These are phyloP conservation scores for Calamus simplicifolius DNA, from an alignment of 176 grass and related monocot genomes.

Conservation along the genomic window DNA sequence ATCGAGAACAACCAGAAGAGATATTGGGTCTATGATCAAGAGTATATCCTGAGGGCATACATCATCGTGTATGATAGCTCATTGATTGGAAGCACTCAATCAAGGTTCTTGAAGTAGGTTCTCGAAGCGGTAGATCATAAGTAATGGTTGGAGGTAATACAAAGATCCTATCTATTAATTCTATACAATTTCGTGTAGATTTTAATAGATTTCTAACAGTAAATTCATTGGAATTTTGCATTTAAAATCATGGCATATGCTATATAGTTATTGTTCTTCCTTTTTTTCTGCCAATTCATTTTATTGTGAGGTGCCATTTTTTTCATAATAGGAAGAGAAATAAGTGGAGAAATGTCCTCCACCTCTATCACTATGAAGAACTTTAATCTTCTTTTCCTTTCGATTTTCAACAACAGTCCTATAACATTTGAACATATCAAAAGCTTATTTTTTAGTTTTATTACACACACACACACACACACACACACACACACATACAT, in stretches of 20 bases:
- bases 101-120: too few relatives aligned
- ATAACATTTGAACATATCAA: not conserved
- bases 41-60: too few relatives aligned
- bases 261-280: not conserved
- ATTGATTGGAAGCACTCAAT: too few relatives aligned
- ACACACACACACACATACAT: not conserved
- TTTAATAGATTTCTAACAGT: too few relatives aligned
- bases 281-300: not conserved
- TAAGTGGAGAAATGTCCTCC: not conserved
- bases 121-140: too few relatives aligned
- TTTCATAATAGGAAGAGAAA: not conserved
- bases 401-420: not conserved
- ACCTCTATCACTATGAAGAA: not conserved
- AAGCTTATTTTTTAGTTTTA: not conserved
- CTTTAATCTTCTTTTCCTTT: not conserved
- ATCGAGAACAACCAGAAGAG: too few relatives aligned
- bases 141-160: too few relatives aligned
- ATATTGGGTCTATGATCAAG: too few relatives aligned
- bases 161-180: too few relatives aligned
- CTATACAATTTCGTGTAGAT: too few relatives aligned
- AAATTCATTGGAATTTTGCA: not conserved
- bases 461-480: too few relatives aligned
- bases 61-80: too few relatives aligned
- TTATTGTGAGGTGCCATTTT: not conserved
- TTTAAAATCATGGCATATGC: not conserved